Evolutionary conservation across 805 yeast species (phyloP).

Genomic region (Cyberlindnera lachancei): DNA sequence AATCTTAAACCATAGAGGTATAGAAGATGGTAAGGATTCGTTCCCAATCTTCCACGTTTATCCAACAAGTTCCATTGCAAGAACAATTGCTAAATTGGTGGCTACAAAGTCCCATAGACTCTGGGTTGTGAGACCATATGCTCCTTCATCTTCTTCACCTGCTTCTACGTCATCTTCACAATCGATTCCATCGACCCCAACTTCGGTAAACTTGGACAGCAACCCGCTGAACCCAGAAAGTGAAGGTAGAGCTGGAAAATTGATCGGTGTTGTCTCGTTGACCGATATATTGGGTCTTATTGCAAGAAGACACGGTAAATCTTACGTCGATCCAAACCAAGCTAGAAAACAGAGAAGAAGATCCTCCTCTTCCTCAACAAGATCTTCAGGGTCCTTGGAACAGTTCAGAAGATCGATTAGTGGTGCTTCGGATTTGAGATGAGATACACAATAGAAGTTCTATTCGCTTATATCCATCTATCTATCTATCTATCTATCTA

Average conservation of each 20-base stretch:
- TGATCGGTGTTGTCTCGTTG: conserved; percentile 85
- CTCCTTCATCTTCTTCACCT: conserved; percentile 22
- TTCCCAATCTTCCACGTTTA: conserved; percentile 95
- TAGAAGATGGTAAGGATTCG: conserved; percentile 91
- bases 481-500: too few species aligned
- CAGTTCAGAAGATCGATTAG: conserved; percentile 37
- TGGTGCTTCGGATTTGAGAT: conserved; percentile 27
- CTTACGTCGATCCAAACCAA: conserved; percentile 65
- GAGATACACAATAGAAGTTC: too few species aligned
- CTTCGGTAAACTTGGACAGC: conserved; percentile 3
- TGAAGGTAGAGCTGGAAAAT: conserved; percentile 63
- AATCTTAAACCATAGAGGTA: conserved; percentile 79
- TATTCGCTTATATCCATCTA: too few species aligned
- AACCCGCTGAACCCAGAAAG: conserved; percentile 27
- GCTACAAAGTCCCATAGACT: conserved; percentile 91
- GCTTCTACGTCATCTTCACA: conserved; percentile 20
- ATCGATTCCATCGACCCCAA: conserved; percentile 8
- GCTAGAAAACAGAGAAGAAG: conserved; percentile 89
- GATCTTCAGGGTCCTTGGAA: conserved; percentile 26
- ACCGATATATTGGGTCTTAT: conserved; percentile 83
- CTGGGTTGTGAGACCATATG: conserved; percentile 66
- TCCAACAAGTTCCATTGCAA: conserved; percentile 66
- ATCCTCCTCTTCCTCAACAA: conserved; percentile 27
- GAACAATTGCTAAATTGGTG: conserved; percentile 89
- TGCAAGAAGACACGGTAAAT: conserved; percentile 65